Conservation (phyloP, 1,284 basidiomycete species). For the Ceratobasidium papillatum region DNA sequence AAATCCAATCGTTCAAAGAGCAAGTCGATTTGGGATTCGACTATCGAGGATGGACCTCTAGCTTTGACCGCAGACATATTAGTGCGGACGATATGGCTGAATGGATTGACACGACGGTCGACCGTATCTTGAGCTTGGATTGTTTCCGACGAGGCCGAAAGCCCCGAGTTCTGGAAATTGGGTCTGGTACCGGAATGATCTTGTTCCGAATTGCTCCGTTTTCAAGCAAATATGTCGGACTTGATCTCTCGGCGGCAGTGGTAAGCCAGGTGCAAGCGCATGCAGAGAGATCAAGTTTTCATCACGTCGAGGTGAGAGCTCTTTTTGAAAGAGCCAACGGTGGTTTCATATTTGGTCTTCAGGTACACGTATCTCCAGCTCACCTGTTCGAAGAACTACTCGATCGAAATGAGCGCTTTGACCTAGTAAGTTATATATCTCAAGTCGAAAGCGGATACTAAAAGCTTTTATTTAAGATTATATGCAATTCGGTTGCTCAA, state of each 20-base stretch:
- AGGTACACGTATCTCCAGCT: background rate
- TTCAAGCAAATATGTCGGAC: background rate
- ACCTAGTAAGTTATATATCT: background rate
- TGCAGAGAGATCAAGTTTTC: background rate
- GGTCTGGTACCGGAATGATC: background rate
- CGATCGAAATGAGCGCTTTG: background rate
- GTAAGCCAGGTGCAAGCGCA: background rate
- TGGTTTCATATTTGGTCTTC: too few species aligned
- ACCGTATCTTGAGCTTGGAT: background rate
- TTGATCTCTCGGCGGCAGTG: background rate
- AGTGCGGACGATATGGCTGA: background rate
- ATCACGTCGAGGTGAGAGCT: background rate
- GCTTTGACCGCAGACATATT: background rate
- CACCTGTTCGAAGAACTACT: background rate
- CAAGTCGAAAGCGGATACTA: background rate
- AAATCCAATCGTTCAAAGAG: background rate
- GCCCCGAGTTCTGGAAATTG: background rate
- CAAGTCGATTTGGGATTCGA: background rate
- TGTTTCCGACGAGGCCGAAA: background rate
- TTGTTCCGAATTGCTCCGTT: background rate
- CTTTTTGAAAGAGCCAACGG: too few species aligned
- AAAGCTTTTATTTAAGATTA: background rate
- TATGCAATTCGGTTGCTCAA: background rate
- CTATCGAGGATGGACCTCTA: background rate
- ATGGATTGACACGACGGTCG: conserved; percentile 1